Conservation (phyloP, 2,329 filamentous ascomycete species). For the Trichoderma cornu-damae region DNA sequence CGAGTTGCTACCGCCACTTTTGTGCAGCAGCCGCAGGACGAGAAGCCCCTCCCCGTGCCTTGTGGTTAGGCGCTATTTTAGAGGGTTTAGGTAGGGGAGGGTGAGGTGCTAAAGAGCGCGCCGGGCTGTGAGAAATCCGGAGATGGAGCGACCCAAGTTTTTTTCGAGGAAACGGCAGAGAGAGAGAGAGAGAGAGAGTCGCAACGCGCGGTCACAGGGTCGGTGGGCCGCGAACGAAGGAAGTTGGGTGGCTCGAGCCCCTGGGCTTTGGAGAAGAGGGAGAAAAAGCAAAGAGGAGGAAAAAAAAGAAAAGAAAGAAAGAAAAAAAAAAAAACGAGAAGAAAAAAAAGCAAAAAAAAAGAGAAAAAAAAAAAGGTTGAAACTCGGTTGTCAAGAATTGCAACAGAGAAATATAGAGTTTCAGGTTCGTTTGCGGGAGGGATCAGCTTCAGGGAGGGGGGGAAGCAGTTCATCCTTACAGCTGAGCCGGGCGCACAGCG, state of each 20-base stretch:
- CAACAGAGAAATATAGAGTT: too few relatives aligned
- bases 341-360: too few relatives aligned
- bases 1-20: constrained; percentile 18
- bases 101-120: constrained; percentile 13
- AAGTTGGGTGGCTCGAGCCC: not conserved
- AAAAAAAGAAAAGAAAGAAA: not conserved
- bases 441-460: too few relatives aligned
- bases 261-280: not conserved
- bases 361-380: too few relatives aligned
- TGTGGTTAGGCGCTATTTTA: constrained; percentile 9
- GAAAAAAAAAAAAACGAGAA: not conserved
- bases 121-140: constrained; percentile 2
- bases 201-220: not conserved
- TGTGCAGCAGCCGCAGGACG: constrained; percentile 9
- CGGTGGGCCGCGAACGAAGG: too few relatives aligned
- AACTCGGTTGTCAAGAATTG: not conserved
- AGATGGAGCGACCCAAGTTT: too few relatives aligned
- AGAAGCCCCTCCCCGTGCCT: constrained; percentile 9
- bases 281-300: not conserved
- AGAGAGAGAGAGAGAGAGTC: not conserved
- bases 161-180: too few relatives aligned
- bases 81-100: not conserved
- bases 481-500: too few relatives aligned
- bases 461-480: too few relatives aligned
- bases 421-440: too few relatives aligned